phyloP scores from a whole-genome alignment of 495 filamentous ascomycete species.

The Pyrenula massariospora region DNA sequence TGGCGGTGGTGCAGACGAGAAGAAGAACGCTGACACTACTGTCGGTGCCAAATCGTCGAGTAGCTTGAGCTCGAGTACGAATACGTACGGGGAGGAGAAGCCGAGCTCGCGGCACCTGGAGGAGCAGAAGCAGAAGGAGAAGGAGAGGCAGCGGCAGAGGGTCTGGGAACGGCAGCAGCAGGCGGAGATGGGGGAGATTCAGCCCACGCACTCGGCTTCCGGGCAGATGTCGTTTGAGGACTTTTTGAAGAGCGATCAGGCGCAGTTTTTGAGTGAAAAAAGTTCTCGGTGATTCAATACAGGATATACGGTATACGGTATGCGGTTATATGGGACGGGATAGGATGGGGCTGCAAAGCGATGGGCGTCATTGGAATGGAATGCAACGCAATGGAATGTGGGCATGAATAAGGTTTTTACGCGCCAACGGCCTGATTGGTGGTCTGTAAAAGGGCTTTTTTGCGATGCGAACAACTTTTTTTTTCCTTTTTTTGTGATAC shows the following conservation, averaged over 20 bases:
- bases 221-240: not conserved
- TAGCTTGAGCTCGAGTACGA: not conserved
- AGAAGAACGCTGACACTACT: not conserved
- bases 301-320: too few relatives aligned
- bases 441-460: too few relatives aligned
- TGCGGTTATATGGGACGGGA: not conserved
- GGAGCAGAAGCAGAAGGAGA: not conserved
- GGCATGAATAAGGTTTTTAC: too few relatives aligned
- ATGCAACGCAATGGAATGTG: too few relatives aligned
- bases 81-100: not conserved
- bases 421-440: too few relatives aligned
- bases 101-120: not conserved
- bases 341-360: not conserved
- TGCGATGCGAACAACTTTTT: too few relatives aligned
- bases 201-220: not conserved
- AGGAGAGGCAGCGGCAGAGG: not conserved
- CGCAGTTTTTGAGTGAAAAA: not conserved
- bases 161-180: not conserved
- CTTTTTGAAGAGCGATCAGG: not conserved
- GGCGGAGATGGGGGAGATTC: not conserved
- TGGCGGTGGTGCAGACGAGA: not conserved
- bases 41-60: not conserved
- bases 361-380: slow-evolving; percentile 4
- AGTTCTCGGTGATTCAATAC: not conserved
- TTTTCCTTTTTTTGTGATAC: too few relatives aligned